Base-by-base conservation (phyloP, 1,284 basidiomycete species). In the Trichosporon faecale region DNA sequence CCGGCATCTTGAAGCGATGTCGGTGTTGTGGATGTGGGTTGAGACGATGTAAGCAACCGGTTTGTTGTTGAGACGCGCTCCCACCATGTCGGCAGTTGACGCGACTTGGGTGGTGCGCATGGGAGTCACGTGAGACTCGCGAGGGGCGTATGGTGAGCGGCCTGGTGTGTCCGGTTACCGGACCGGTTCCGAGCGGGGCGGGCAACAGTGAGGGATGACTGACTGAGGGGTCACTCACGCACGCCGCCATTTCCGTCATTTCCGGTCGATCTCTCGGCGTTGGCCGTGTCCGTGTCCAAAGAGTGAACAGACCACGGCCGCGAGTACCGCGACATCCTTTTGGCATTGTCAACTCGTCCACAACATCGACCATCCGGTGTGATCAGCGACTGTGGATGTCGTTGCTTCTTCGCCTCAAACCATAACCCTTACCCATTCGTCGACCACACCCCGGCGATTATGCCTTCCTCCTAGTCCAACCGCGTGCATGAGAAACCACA, bases 1-100 rank as follows among this genome's bases (percentile, higher is more conserved):
- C n/a, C 65, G 83, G 83, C 83, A 84, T 84, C 33, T 66, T 79
- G 76, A n/a, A 46, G 35, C 52, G 49, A 29, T 40, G 25, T 35
- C 21, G 16, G 18, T 37, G 37, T 35, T 23, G 63, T 64, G 63
- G 68, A 66, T 55, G 25, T 35, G 57, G 64, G 64, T 64, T 57
- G 37, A 35, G 52, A 27, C 63, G 67, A 64, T 21, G 25, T 7
- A 37, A 35, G 46, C 12, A 27, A 31, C 27, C 37, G 44, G 55
- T 44, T 61, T 69, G 63, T 67, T 61, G 71, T 61, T 66, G 66
- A 65, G 68, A 68, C 67, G 52, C 52, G 49, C 57, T 61, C 57
- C 29, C 18, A 18, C 57, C 57, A 33, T 61, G 57, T 61, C 29
- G 11, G 29, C 18, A 40, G 75, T 74, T 23, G 70, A 70, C 46